Evolutionary conservation across 2,329 filamentous ascomycete genomes (phyloP), one percentile per base, ranked within the genome.

Genomic region (Alternaria sp.): DNA sequence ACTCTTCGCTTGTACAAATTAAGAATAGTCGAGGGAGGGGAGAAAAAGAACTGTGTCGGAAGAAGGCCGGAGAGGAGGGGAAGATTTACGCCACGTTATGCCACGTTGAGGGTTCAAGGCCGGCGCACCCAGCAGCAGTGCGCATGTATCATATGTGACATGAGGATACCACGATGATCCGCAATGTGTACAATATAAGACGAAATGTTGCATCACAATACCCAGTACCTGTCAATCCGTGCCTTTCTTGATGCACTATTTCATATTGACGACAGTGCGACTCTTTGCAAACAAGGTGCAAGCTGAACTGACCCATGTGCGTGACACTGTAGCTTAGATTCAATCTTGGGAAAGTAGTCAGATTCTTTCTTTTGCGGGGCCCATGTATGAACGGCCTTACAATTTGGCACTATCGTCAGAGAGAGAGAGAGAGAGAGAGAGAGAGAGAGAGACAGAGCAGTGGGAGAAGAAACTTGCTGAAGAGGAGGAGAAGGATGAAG

Each of bases 71-170:
- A 24, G 43, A 61, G 36, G 41, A 57, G 43, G 34, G 58, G 41
- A 47, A 28, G 47, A 20, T n/a, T 41, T 20, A 38, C 47, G 55
- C 46, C 39, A 43, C 32, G 26, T 44, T 34, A 48, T 14, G 51
- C 48, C 26, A 56, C 30, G 12, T 41, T 4, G 7, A 49, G 30
- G 47, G 28, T 24, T 12, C 16, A 51, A 20, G 39, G 52, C 26
- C 38, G 18, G 57, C 57, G 60, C 55, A n/a, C 51, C 51, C 26
- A 41, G 22, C 12, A 58, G 30, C 41, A 51, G 53, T 57, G 46
- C 44, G 18, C 52, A 62, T 68, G 66, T 68, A 68, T 59, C 58
- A 66, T 68, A 68, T 65, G 60, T 67, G 60, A 55, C 66, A 62
- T 58, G 46, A 55, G 52, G 62, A 59, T 57, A 63, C 47, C 55